These are phyloP conservation scores for Candida bentonensis DNA, from an alignment of 805 yeast species.

Conservation along the genomic window DNA sequence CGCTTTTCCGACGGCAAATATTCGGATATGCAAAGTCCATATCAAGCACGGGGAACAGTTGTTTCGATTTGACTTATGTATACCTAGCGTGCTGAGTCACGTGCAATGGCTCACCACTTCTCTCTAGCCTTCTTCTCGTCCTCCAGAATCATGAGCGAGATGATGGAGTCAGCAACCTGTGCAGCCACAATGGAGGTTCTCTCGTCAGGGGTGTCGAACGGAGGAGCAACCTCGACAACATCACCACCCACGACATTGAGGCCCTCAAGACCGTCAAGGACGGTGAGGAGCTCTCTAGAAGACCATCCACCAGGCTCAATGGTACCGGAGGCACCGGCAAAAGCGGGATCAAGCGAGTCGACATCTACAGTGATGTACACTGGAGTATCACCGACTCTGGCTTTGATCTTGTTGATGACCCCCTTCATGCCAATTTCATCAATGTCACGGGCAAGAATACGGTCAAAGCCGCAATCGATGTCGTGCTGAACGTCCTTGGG, in stretches of 20 bases:
- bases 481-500: slow-evolving; percentile 37
- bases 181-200: slow-evolving; percentile 47
- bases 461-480: slow-evolving; percentile 33
- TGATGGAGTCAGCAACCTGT: slow-evolving; percentile 30
- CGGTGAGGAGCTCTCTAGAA: slow-evolving; percentile 28
- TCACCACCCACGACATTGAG: slow-evolving; percentile 35
- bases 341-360: slow-evolving; percentile 35
- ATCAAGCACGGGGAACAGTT: no score
- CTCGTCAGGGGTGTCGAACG: slow-evolving; percentile 27
- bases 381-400: slow-evolving; percentile 23
- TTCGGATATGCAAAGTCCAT: no score
- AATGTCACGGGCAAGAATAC: slow-evolving; percentile 33
- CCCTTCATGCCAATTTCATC: slow-evolving; percentile 29
- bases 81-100: no score
- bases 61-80: no score
- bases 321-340: slow-evolving; percentile 37
- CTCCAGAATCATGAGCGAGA: slow-evolving; percentile 1
- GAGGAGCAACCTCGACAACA: slow-evolving; percentile 32
- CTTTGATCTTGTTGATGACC: slow-evolving; percentile 24
- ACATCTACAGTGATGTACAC: slow-evolving; percentile 36
- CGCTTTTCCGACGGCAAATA: no score
- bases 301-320: slow-evolving; percentile 39
- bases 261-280: slow-evolving; percentile 33
- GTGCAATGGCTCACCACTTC: neutral
- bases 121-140: slow-evolving; percentile 1